Evolutionary conservation across 495 filamentous ascomycete species (phyloP).

Genomic region (Neurospora intermedia): DNA sequence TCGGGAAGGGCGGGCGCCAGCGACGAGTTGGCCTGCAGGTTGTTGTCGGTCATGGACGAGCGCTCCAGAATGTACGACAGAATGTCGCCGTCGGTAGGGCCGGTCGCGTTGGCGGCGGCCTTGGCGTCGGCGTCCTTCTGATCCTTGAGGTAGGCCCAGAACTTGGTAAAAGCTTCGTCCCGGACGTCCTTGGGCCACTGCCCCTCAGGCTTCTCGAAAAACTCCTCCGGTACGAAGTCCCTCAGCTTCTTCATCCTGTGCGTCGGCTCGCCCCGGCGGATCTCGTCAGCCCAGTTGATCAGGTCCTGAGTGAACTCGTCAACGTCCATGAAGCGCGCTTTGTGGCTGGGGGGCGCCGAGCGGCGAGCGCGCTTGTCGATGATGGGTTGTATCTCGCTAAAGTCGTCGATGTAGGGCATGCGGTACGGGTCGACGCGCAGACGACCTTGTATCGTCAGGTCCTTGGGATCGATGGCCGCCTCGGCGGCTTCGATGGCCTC

Average conservation of each 20-base stretch:
- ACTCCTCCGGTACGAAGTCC: slow-evolving; percentile 29
- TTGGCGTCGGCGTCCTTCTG: slow-evolving; percentile 36
- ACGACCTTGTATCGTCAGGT: slow-evolving; percentile 62
- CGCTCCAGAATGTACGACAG: slow-evolving; percentile 33
- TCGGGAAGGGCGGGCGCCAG: slow-evolving; percentile 32
- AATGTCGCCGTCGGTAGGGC: slow-evolving; percentile 32
- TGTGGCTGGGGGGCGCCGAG: slow-evolving; percentile 38
- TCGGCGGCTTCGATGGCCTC: slow-evolving; percentile 81
- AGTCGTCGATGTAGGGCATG: slow-evolving; percentile 77
- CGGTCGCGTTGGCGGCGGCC: slow-evolving; percentile 32
- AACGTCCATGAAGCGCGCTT: slow-evolving; percentile 53
- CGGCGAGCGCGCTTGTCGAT: slow-evolving; percentile 47
- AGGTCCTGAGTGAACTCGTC: slow-evolving; percentile 45
- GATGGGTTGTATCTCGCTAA: slow-evolving; percentile 61
- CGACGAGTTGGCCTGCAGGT: slow-evolving; percentile 25
- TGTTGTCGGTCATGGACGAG: slow-evolving; percentile 25
- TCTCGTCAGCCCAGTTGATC: slow-evolving; percentile 32
- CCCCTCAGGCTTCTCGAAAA: slow-evolving; percentile 14
- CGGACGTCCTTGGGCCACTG: slow-evolving; percentile 19
- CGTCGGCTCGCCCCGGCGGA: slow-evolving; percentile 12
- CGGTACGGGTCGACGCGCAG: slow-evolving; percentile 59
- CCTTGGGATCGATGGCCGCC: slow-evolving; percentile 62
- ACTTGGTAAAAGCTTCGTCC: slow-evolving; percentile 21
- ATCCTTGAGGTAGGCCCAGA: slow-evolving; percentile 19
- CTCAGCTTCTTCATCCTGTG: slow-evolving; percentile 23